Evolutionary conservation across 2,329 filamentous ascomycete species (phyloP).

Genomic region (Colletotrichum agaves): DNA sequence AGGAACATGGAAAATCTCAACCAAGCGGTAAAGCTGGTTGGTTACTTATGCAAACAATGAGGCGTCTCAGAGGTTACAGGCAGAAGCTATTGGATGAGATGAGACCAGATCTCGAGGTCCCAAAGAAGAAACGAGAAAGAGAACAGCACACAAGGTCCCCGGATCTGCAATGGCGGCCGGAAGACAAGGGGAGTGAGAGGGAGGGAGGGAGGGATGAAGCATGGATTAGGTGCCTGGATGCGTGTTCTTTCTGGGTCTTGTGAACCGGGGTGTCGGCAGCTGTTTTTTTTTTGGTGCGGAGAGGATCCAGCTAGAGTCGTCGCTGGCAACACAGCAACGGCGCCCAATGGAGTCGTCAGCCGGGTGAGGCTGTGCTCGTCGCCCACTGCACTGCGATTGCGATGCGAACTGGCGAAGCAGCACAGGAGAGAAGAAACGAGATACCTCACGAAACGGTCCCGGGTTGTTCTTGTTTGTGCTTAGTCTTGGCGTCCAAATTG

Average conservation of each 20-base stretch:
- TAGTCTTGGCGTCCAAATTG: slow-evolving; percentile 1
- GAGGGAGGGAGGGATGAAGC: not conserved
- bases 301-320: not conserved
- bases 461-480: slow-evolving; percentile 10
- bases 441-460: not conserved
- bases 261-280: slow-evolving; percentile 7
- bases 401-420: not conserved
- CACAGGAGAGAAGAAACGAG: not conserved
- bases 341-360: slow-evolving; percentile 36
- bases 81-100: not conserved
- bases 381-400: not conserved
- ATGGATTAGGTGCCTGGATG: slow-evolving; percentile 12
- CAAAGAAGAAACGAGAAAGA: slow-evolving; percentile 9
- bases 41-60: not conserved
- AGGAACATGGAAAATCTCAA: not conserved
- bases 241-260: not conserved
- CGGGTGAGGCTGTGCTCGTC: slow-evolving; percentile 26
- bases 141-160: slow-evolving; percentile 5
- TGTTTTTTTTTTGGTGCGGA: not conserved
- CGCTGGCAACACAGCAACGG: not conserved
- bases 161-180: slow-evolving; percentile 20
- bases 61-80: not conserved
- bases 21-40: not conserved
- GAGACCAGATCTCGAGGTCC: not conserved
- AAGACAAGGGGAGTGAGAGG: not conserved